Conservation (phyloP, 176 grass and related monocot genomes). For the Musa troglodytarum region DNA sequence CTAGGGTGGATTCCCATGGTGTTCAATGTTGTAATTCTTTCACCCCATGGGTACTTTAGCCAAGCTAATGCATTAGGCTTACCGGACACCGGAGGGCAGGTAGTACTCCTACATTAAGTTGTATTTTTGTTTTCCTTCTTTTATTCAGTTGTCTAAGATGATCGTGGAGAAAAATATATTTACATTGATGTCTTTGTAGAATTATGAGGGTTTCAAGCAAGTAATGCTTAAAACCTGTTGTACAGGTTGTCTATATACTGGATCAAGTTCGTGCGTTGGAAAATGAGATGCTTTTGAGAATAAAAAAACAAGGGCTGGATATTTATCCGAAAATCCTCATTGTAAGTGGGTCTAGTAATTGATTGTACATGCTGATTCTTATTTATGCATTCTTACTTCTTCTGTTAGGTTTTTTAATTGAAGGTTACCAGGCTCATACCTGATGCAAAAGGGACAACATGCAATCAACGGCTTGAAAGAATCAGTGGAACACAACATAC, state of each 20-base stretch:
- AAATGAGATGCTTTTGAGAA: slow-evolving; percentile 86
- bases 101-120: slow-evolving; percentile 20
- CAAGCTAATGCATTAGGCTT: slow-evolving; percentile 97
- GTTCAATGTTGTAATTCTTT: slow-evolving; percentile 40
- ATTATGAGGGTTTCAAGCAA: background rate
- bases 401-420: slow-evolving; percentile 12
- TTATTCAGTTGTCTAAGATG: background rate
- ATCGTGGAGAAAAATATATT: background rate
- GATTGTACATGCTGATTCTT: slow-evolving; percentile 2
- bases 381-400: slow-evolving; percentile 10
- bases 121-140: background rate
- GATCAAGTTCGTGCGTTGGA: slow-evolving; percentile 93
- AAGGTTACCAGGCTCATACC: slow-evolving; percentile 96
- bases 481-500: slow-evolving; percentile 76
- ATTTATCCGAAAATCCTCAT: slow-evolving; percentile 84
- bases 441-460: slow-evolving; percentile 82
- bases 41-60: slow-evolving; percentile 91
- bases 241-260: slow-evolving; percentile 89
- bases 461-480: slow-evolving; percentile 83
- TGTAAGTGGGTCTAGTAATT: slow-evolving; percentile 35
- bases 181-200: no score
- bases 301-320: slow-evolving; percentile 76
- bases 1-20: slow-evolving; percentile 60
- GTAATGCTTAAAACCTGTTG: background rate
- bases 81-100: slow-evolving; percentile 95